A percentile compares a stretch with the other conserved stretches of the same genome.
Conservation (phyloP, 768 basidiomycete genomes). For the Tylopilus vinaceipallidus region DNA sequence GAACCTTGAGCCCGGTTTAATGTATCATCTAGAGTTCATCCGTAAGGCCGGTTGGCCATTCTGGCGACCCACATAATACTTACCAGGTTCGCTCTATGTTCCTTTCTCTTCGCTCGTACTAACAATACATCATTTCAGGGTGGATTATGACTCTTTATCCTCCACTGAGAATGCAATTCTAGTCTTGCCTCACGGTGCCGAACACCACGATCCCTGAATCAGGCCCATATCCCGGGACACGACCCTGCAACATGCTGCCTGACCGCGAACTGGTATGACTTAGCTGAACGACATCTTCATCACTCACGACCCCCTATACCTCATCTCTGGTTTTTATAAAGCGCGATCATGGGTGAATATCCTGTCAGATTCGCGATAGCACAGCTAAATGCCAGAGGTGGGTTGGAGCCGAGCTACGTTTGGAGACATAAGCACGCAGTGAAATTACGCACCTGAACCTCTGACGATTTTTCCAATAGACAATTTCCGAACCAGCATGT, state of each 20-base stretch:
- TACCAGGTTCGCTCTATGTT: background rate
- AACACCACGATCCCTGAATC: background rate
- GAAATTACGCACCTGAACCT: background rate
- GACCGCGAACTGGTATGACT: background rate
- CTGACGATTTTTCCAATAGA: background rate
- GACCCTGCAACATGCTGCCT: background rate
- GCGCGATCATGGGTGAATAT: background rate
- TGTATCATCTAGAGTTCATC: background rate
- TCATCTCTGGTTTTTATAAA: background rate
- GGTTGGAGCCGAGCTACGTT: background rate
- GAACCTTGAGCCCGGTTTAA: background rate
- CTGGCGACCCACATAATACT: background rate
- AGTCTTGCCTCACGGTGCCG: background rate
- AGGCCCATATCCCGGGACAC: background rate
- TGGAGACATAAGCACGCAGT: background rate
- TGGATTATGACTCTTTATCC: background rate
- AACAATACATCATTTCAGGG: background rate
- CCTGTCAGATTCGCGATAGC: background rate
- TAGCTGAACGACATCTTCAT: background rate
- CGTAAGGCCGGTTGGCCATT: background rate
- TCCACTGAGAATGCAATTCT: background rate
- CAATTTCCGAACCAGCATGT: background rate
- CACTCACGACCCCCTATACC: background rate
- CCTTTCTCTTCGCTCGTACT: background rate
- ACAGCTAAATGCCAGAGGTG: too few relatives aligned